These are phyloP conservation scores for Aureobasidium lini DNA, from an alignment of 2,329 filamentous ascomycete genomes.

Conservation along the genomic window DNA sequence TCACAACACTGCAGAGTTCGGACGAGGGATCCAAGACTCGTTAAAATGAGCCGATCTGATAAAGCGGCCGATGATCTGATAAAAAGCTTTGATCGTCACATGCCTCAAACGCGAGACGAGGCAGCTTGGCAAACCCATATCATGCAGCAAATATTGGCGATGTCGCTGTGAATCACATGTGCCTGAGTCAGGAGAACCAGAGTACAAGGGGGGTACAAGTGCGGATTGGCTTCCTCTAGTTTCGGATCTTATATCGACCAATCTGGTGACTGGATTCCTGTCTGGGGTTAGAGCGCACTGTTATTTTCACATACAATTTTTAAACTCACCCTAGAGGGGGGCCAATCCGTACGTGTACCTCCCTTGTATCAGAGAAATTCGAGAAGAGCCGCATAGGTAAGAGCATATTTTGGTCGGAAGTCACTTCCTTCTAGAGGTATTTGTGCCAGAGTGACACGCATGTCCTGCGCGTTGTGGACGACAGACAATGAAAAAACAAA, in stretches of 20 bases:
- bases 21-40: not conserved
- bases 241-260: no score
- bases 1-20: not conserved
- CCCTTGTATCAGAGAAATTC: not conserved
- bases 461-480: not conserved
- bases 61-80: conserved; percentile 3
- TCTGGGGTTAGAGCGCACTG: no score
- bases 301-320: no score
- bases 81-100: not conserved
- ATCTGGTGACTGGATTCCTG: no score
- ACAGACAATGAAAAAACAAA: not conserved
- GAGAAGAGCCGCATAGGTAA: not conserved
- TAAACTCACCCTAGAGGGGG: no score
- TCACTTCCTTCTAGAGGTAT: not conserved
- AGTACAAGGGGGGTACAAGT: no score
- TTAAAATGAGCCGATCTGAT: conserved; percentile 1
- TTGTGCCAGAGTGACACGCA: not conserved
- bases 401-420: not conserved
- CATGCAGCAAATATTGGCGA: not conserved
- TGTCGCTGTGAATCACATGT: not conserved
- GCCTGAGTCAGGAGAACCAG: not conserved
- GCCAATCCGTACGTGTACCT: no score
- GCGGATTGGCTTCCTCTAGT: no score
- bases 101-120: not conserved
- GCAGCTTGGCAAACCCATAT: not conserved